phyloP scores from a whole-genome alignment of 1,284 basidiomycete genomes.

The Fomitiporia mediterranea region DNA sequence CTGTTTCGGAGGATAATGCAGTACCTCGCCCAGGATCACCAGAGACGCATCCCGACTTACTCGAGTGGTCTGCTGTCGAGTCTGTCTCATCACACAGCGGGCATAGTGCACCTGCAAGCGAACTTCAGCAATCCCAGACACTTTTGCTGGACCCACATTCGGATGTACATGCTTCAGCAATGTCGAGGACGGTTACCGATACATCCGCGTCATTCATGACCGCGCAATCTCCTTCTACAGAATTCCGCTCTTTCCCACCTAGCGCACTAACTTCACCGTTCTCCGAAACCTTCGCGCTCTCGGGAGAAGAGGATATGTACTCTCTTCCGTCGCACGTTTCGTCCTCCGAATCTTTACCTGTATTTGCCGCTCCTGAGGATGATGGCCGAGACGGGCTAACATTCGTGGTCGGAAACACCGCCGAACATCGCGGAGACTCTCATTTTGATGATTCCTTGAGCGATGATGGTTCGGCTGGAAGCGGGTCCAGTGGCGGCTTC shows the following conservation, averaged over 20 bases:
- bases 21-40: not conserved
- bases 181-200: not conserved
- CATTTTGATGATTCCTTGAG: conserved; percentile 5
- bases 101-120: not conserved
- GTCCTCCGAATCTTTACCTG: not conserved
- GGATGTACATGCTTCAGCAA: not conserved
- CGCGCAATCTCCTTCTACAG: conserved; percentile 3
- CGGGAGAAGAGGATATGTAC: conserved; percentile 9
- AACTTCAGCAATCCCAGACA: no score
- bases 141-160: not conserved
- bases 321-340: not conserved
- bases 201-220: conserved; percentile 4
- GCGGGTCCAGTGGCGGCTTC: not conserved
- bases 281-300: conserved; percentile 3
- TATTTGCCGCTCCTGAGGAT: not conserved
- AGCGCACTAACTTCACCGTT: conserved; percentile 10
- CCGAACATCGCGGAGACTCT: not conserved
- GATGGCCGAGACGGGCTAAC: not conserved
- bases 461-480: not conserved
- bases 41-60: not conserved
- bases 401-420: not conserved
- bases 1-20: not conserved
- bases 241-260: conserved; percentile 8
- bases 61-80: not conserved
- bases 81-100: not conserved